phyloP scores from a whole-genome alignment of 768 basidiomycete species.

The Russula sp. region DNA sequence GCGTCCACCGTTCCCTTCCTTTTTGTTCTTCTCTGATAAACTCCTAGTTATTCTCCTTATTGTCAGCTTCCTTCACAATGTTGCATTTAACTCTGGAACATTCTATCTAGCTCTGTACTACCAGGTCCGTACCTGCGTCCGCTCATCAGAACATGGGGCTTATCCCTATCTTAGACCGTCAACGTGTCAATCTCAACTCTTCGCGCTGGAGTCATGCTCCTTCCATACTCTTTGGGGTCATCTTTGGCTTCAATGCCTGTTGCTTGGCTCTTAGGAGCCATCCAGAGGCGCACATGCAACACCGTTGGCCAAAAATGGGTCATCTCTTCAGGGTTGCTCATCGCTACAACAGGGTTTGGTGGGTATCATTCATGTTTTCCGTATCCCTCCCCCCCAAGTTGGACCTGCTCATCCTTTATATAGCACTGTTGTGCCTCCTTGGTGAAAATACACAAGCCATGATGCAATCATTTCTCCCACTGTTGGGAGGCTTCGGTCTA shows the following conservation, averaged over 20 bases:
- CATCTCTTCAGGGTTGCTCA: slow-evolving; percentile 55
- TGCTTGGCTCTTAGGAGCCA: slow-evolving; percentile 74
- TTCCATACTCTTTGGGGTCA: slow-evolving; percentile 82
- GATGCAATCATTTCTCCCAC: slow-evolving; percentile 51
- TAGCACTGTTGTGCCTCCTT: slow-evolving; percentile 65
- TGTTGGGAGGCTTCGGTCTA: slow-evolving; percentile 70
- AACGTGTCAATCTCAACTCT: slow-evolving; percentile 59
- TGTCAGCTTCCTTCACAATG: slow-evolving; percentile 74
- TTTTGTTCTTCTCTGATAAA: slow-evolving; percentile 15
- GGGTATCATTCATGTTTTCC: slow-evolving; percentile 20
- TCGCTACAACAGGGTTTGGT: slow-evolving; percentile 75
- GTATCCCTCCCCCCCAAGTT: slow-evolving; percentile 17
- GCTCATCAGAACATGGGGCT: not conserved
- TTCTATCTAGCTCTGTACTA: slow-evolving; percentile 82
- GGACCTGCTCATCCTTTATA: not conserved
- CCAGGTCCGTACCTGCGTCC: slow-evolving; percentile 45
- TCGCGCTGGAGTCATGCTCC: slow-evolving; percentile 63
- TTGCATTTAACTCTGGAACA: slow-evolving; percentile 78
- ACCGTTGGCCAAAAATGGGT: slow-evolving; percentile 61
- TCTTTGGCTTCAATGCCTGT: slow-evolving; percentile 80
- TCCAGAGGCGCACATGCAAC: slow-evolving; percentile 50
- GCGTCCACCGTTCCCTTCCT: slow-evolving; percentile 24
- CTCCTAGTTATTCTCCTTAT: slow-evolving; percentile 55
- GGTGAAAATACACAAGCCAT: slow-evolving; percentile 43
- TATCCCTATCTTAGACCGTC: slow-evolving; percentile 45